Percentiles rank a stretch among this genome's conserved stretches.
Conservation (phyloP, 305 asterid genomes). For the Fraxinus nigra region DNA sequence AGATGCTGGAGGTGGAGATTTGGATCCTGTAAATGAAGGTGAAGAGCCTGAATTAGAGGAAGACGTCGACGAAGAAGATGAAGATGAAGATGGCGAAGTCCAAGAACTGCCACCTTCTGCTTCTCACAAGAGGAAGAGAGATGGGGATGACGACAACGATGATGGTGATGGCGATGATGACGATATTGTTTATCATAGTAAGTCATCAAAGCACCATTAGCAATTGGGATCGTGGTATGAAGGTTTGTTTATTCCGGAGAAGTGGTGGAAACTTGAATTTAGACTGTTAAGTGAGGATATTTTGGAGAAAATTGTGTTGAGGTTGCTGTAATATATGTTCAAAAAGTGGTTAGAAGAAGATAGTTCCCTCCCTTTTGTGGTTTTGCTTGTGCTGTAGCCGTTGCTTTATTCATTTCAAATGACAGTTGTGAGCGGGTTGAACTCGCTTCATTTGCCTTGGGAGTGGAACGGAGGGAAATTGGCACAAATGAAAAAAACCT, state of each 20-base stretch:
- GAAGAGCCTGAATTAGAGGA: slow-evolving; percentile 29
- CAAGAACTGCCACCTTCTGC: slow-evolving; percentile 66
- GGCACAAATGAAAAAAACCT: not conserved
- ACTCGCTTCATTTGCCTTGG: slow-evolving; percentile 27
- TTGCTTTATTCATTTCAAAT: slow-evolving; percentile 29
- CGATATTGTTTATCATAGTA: not conserved
- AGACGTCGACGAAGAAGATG: slow-evolving; percentile 47
- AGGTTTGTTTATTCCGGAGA: not conserved
- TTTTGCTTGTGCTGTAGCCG: slow-evolving; percentile 20
- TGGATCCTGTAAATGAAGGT: not conserved
- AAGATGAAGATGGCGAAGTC: slow-evolving; percentile 56
- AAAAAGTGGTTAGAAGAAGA: slow-evolving; percentile 39
- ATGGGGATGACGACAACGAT: slow-evolving; percentile 32
- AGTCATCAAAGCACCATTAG: slow-evolving; percentile 53
- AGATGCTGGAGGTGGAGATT: slow-evolving; percentile 29
- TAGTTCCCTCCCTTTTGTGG: not conserved
- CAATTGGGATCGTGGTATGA: slow-evolving; percentile 4
- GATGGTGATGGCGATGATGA: slow-evolving; percentile 14
- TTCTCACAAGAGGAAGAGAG: slow-evolving; percentile 58
- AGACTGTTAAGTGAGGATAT: not conserved
- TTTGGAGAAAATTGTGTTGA: slow-evolving; percentile 32
- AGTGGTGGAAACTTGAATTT: slow-evolving; percentile 15
- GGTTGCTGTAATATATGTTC: slow-evolving; percentile 30
- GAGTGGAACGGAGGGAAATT: not conserved
- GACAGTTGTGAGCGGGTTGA: slow-evolving; percentile 22